A percentile compares a stretch with the other conserved stretches of the same genome.
Evolutionary conservation across 208 protist species (phyloP).

Genomic region (Angomonas deanei): DNA sequence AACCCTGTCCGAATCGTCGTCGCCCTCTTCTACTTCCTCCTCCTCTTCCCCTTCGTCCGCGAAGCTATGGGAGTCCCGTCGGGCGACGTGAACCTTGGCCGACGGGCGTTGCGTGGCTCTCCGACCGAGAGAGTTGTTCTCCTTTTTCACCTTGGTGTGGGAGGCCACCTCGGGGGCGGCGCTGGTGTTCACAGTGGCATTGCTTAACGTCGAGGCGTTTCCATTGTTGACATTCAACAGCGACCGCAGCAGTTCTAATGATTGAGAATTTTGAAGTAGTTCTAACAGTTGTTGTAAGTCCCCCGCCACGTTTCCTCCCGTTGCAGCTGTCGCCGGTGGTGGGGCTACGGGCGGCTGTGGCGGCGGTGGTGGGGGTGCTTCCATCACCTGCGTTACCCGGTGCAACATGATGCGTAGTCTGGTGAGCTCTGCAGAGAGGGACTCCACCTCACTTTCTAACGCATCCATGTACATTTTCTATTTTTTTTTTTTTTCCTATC

Average conservation of each 20-base stretch:
- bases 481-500: not conserved
- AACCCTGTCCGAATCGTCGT: not conserved
- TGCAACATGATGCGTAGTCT: constrained; percentile 84
- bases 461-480: constrained; percentile 68
- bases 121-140: not conserved
- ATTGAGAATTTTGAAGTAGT: constrained; percentile 1
- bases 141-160: not conserved
- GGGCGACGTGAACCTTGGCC: no score
- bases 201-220: no score
- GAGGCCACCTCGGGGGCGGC: not conserved
- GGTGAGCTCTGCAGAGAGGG: constrained; percentile 74
- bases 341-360: not conserved
- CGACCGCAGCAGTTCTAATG: not conserved
- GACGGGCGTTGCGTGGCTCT: no score
- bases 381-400: constrained; percentile 54
- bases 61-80: no score
- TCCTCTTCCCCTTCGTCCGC: not conserved
- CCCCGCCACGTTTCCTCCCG: not conserved
- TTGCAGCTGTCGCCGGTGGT: not conserved
- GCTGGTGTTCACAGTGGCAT: not conserved
- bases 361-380: constrained; percentile 6
- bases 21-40: not conserved
- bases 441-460: constrained; percentile 79
- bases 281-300: constrained; percentile 5
- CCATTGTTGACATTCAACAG: not conserved